Evolutionary conservation across 495 filamentous ascomycete species (phyloP).

Genomic region (Aspergillus taichungensis): DNA sequence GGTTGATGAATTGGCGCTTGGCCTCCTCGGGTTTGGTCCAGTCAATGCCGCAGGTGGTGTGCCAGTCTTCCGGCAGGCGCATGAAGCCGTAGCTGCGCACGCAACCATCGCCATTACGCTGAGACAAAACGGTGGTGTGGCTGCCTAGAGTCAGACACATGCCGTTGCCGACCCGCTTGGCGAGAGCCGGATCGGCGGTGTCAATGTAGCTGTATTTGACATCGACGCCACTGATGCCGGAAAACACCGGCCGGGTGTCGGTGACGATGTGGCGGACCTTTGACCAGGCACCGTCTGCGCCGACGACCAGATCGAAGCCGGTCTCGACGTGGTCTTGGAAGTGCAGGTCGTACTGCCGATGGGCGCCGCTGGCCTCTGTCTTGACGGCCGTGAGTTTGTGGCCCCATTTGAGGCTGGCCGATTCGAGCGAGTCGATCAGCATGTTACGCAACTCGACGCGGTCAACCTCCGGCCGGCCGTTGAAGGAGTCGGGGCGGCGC

Average conservation of each 20-base stretch:
- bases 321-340: slow-evolving; percentile 5
- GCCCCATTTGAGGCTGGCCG: slow-evolving; percentile 36
- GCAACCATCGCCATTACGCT: slow-evolving; percentile 9
- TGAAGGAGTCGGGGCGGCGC: neutral
- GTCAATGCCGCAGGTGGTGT: too few relatives aligned
- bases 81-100: too few relatives aligned
- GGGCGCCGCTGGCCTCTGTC: neutral
- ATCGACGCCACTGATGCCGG: slow-evolving; percentile 27
- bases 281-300: slow-evolving; percentile 57
- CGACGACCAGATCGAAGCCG: slow-evolving; percentile 47
- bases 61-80: too few relatives aligned
- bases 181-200: slow-evolving; percentile 19
- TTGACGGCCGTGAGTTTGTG: slow-evolving; percentile 22
- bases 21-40: too few relatives aligned
- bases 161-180: slow-evolving; percentile 14
- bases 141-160: slow-evolving; percentile 19
- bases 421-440: slow-evolving; percentile 32
- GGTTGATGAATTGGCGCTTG: too few relatives aligned
- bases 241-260: slow-evolving; percentile 38
- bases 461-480: slow-evolving; percentile 41
- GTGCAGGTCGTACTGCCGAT: neutral
- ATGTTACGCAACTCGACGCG: slow-evolving; percentile 23
- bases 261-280: slow-evolving; percentile 41
- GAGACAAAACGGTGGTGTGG: slow-evolving; percentile 20
- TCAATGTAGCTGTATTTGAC: slow-evolving; percentile 13